phyloP scores from a whole-genome alignment of 2,329 filamentous ascomycete species.

The Fusarium incarnatum region DNA sequence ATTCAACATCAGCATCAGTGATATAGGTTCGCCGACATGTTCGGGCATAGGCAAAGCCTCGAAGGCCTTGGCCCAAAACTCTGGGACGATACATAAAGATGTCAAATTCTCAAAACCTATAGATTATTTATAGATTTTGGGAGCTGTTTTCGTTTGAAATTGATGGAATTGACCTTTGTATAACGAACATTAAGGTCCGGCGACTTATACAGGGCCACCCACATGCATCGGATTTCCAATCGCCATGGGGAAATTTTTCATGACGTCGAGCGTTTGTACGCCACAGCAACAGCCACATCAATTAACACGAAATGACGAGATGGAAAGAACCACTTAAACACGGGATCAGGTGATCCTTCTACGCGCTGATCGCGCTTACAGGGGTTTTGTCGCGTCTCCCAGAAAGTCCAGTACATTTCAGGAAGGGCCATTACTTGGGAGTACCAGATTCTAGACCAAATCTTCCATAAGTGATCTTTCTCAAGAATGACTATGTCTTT shows the following conservation, averaged over 20 bases:
- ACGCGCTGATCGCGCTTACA: slow-evolving; percentile 52
- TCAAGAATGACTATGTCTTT: slow-evolving; percentile 22
- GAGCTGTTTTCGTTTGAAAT: not conserved
- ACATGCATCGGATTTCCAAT: slow-evolving; percentile 44
- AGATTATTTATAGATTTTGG: not conserved
- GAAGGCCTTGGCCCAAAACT: slow-evolving; percentile 53
- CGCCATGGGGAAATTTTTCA: slow-evolving; percentile 39
- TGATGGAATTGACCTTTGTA: slow-evolving; percentile 15
- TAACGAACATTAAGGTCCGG: slow-evolving; percentile 23
- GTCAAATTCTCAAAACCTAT: not conserved
- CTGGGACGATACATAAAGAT: slow-evolving; percentile 56
- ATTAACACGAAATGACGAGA: slow-evolving; percentile 10
- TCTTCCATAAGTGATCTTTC: not conserved
- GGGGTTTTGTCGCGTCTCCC: slow-evolving; percentile 54
- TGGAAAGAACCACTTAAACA: slow-evolving; percentile 29
- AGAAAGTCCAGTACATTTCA: slow-evolving; percentile 12
- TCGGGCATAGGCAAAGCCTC: slow-evolving; percentile 49
- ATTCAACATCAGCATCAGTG: slow-evolving; percentile 63
- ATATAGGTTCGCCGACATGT: slow-evolving; percentile 56
- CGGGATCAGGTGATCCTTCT: slow-evolving; percentile 56
- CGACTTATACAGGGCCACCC: slow-evolving; percentile 40
- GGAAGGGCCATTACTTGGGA: slow-evolving; percentile 11
- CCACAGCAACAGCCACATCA: slow-evolving; percentile 36
- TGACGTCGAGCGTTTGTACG: slow-evolving; percentile 43
- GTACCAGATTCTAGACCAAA: not conserved